Base-by-base conservation (phyloP, 805 yeast species). In the Wickerhamiella nectarea region DNA sequence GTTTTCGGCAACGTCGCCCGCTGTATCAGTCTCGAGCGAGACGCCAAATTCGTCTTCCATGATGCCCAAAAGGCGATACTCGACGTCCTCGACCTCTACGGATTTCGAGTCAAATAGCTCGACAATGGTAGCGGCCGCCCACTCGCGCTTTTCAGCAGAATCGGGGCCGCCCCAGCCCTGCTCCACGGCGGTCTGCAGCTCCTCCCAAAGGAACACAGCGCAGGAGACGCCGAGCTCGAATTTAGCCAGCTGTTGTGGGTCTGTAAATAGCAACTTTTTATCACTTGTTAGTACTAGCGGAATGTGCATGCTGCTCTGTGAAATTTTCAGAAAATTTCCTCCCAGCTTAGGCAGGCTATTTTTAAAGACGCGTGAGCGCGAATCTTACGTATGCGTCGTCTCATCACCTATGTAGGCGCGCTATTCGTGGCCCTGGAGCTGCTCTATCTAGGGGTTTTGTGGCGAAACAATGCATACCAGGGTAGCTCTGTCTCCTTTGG, bases 121-220 rank as follows among this genome's bases (percentile, higher is more conserved):
- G 22, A 86, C 72, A 2, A 89, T 74, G 11, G 83, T 65, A 4
- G 84, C 93, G 4, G 83, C 75, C 50, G 89, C 71, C 98, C 98
- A 91, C 59, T 91, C 98, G 56, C 99, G 71, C 61, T 91, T 91
- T 31, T 83, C 96, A 0, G 71, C 75, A 11, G 94, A 79, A 28
- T 83, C 81, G 11, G 95, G 77, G 1, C 98, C 99, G 47, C 98
- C 99, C 97, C 98, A 91, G 24, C 70, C 67, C 59, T 83, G 85
- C 5, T 76, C 93, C 8, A 91, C 97, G 0, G 98, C 98, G 1
- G 82, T 80, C 38, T 74, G 70, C 41, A 91, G 66, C 19, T 81
- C 86, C 47, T 86, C 91, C 98, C 98, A 91, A 46, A 72, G 70
- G 60, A 87, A 76, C n/a, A 91, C 63, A 28, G 82, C 77, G 94